A percentile compares a stretch with the other conserved stretches of the same genome.
phyloP scores from a whole-genome alignment of 140 eudicot genomes.

The Ambrosia hybrid region DNA sequence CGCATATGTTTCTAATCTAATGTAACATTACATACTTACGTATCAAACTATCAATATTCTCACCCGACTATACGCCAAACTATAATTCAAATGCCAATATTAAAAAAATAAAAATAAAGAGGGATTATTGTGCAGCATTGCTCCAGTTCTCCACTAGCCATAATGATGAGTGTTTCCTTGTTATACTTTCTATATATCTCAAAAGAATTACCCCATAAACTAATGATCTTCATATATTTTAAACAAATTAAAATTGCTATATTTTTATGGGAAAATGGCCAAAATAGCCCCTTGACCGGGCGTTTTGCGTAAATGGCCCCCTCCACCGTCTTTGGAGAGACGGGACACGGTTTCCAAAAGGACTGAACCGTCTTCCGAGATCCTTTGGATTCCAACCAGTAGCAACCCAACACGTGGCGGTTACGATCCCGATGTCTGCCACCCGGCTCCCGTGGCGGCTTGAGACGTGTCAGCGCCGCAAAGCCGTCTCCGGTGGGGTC shows the following conservation, averaged over 20 bases:
- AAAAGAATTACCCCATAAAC: conserved; percentile 41
- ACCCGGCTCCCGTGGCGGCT: no score
- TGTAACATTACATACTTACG: neutral
- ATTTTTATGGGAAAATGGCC: no score
- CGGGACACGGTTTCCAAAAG: no score
- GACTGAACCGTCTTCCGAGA: no score
- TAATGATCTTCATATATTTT: neutral
- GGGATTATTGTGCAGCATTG: neutral
- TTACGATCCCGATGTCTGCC: no score
- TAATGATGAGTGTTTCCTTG: conserved; percentile 41
- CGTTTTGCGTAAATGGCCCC: no score
- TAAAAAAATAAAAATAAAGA: neutral
- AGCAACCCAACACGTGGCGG: no score
- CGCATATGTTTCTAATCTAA: neutral
- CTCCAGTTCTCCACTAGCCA: conserved; percentile 39
- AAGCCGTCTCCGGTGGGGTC: no score
- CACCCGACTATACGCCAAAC: neutral
- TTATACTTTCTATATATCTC: conserved; percentile 34
- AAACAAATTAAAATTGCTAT: neutral
- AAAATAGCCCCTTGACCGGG: no score
- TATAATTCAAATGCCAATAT: conserved; percentile 6
- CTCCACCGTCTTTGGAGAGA: no score
- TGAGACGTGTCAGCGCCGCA: no score
- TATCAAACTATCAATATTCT: neutral
- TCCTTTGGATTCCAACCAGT: no score